A percentile compares a stretch with the other conserved stretches of the same genome.
Evolutionary conservation across 176 grass and related monocot species (phyloP).

Genomic region (Dendrocalamus sinicus): DNA sequence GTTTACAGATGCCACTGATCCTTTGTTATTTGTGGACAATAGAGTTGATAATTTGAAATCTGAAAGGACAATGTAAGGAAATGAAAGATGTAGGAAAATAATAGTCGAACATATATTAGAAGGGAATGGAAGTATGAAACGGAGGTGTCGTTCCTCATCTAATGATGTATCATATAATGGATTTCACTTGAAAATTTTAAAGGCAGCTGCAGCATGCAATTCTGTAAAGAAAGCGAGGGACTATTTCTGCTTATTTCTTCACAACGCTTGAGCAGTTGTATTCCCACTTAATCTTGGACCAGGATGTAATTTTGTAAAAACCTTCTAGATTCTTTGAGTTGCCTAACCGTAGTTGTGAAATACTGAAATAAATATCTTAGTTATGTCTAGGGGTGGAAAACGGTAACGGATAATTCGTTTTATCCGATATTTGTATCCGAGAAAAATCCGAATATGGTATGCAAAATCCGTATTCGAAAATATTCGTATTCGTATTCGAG

Average conservation of each 20-base stretch:
- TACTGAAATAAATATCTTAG: too few relatives aligned
- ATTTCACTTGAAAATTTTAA: slow-evolving; percentile 1
- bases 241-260: not conserved
- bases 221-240: not conserved
- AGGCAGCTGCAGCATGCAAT: not conserved
- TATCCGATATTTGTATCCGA: too few relatives aligned
- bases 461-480: too few relatives aligned
- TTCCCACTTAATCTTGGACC: not conserved
- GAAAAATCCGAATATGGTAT: too few relatives aligned
- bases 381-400: too few relatives aligned
- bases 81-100: not conserved
- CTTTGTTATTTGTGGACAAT: not conserved
- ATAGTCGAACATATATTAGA: not conserved
- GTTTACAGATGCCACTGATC: not conserved
- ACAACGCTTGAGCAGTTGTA: not conserved
- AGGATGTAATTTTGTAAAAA: slow-evolving; percentile 9
- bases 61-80: not conserved
- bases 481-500: too few relatives aligned
- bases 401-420: too few relatives aligned
- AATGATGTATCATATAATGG: not conserved
- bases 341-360: not conserved
- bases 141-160: not conserved
- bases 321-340: not conserved
- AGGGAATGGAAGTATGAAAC: not conserved
- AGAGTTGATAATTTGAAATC: not conserved